Percentiles rank a stretch among this genome's conserved stretches.
Conservation (phyloP, 1,284 basidiomycete genomes). For the Ceratobasidium papillatum region DNA sequence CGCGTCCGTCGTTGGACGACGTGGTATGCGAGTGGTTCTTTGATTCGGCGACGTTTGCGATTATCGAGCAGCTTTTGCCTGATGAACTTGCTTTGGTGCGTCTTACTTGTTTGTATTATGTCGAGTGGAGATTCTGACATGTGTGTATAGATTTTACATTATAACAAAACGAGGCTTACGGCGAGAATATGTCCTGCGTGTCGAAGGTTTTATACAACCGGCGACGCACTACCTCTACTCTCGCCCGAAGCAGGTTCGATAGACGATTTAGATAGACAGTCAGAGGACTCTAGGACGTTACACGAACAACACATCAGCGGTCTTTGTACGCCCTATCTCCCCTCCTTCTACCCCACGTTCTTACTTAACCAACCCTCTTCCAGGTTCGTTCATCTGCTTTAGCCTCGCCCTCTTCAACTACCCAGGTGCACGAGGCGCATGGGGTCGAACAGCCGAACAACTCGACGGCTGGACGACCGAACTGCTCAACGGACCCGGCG, state of each 20-base stretch:
- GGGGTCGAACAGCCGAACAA: slow-evolving; percentile 73
- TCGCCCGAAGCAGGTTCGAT: slow-evolving; percentile 47
- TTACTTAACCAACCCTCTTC: slow-evolving; percentile 19
- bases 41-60: slow-evolving; percentile 33
- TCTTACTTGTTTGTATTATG: slow-evolving; percentile 41
- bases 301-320: slow-evolving; percentile 77
- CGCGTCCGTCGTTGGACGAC: slow-evolving; percentile 67
- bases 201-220: slow-evolving; percentile 70
- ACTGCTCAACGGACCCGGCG: slow-evolving; percentile 60
- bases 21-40: slow-evolving; percentile 48
- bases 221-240: slow-evolving; percentile 67
- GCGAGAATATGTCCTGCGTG: slow-evolving; percentile 79
- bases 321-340: slow-evolving; percentile 63
- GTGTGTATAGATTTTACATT: slow-evolving; percentile 72
- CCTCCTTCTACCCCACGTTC: slow-evolving; percentile 6
- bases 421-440: slow-evolving; percentile 67
- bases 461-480: slow-evolving; percentile 72
- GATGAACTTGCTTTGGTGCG: slow-evolving; percentile 74
- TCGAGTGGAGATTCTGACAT: not conserved
- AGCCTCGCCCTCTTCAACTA: slow-evolving; percentile 72
- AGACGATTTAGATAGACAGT: slow-evolving; percentile 48
- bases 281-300: slow-evolving; percentile 57
- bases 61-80: slow-evolving; percentile 63
- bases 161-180: slow-evolving; percentile 75
- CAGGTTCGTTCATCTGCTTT: slow-evolving; percentile 79